Percentiles rank a stretch among this genome's conserved stretches.
Evolutionary conservation across 2,329 filamentous ascomycete species (phyloP).

Genomic region (Thelonectria blattea): DNA sequence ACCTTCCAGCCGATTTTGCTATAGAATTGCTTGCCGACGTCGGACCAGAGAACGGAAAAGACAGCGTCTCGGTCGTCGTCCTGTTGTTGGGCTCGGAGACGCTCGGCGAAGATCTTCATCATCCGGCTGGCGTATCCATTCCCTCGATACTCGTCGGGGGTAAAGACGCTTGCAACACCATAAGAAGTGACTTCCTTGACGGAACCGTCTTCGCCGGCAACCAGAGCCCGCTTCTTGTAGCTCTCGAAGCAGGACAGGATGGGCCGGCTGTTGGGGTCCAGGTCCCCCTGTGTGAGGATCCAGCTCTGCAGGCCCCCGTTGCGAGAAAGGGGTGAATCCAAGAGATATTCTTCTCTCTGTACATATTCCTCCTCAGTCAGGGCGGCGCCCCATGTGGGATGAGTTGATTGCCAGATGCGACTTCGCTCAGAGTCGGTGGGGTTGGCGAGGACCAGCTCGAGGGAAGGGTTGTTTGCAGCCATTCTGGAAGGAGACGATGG

Average conservation of each 20-base stretch:
- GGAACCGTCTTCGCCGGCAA: conserved; percentile 45
- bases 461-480: conserved; percentile 31
- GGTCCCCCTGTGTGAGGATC: conserved; percentile 62
- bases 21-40: conserved; percentile 87
- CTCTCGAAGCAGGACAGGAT: conserved; percentile 70
- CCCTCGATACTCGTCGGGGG: conserved; percentile 68
- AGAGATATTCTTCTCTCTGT: conserved; percentile 63
- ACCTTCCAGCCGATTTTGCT: conserved; percentile 76
- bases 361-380: conserved; percentile 63
- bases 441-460: conserved; percentile 52
- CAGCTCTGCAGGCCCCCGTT: conserved; percentile 66
- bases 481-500: conserved; percentile 12
- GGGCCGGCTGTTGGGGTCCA: conserved; percentile 50
- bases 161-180: conserved; percentile 83
- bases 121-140: conserved; percentile 80
- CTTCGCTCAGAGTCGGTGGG: conserved; percentile 62
- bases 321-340: conserved; percentile 62
- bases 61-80: conserved; percentile 44
- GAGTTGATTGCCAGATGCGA: conserved; percentile 61
- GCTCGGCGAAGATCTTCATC: conserved; percentile 67
- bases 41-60: conserved; percentile 85
- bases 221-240: conserved; percentile 63
- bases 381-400: conserved; percentile 64
- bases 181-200: conserved; percentile 66
- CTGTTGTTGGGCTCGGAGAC: conserved; percentile 41